Evolutionary conservation across 331 rosid genomes (phyloP), one percentile per base, ranked within the genome.

Genomic region (Acacia pycnantha): DNA sequence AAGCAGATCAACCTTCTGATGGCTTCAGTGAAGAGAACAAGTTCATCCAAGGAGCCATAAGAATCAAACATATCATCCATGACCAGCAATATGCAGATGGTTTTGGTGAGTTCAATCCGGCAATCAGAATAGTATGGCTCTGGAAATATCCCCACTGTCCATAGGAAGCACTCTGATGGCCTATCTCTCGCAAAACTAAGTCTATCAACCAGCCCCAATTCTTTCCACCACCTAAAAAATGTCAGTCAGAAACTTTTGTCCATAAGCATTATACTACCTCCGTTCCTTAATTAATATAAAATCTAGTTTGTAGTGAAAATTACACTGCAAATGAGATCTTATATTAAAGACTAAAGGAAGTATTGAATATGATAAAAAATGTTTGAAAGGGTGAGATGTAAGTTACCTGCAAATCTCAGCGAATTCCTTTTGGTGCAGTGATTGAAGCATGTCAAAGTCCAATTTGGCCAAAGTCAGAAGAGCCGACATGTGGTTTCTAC

Each of bases 71-170:
- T 58, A 35, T 88, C 91, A 78, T 88, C 91, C 87, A 88, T 73
- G 40, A 83, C 87, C 18, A 83, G 69, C 64, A 88, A 74, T 50
- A 88, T 77, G 85, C 82, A 85, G 1, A 85, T 74, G 35, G 87
- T 65, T 78, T 88, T 88, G 14, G 87, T 21, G 14, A 88, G 84
- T 70, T 88, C 89, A 62, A 88, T 78, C 0, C 91, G 83, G 58
- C 84, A 85, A 37, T 44, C 76, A 37, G 91, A 77, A 74, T 85
- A 19, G 22, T 9, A 11, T 56, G 89, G 86, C 6, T 88, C 88
- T 35, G 87, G 85, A 83, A 88, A 85, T 26, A 83, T 48, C n/a
- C 91, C 91, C 61, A 85, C 48, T 8, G 91, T 85, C 91, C 91
- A 88, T 11, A 88, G 43, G 72, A 85, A 88, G 82, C 91, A 88